Conservation (phyloP, 2,329 filamentous ascomycete species). For the Fusarium dimerum region DNA sequence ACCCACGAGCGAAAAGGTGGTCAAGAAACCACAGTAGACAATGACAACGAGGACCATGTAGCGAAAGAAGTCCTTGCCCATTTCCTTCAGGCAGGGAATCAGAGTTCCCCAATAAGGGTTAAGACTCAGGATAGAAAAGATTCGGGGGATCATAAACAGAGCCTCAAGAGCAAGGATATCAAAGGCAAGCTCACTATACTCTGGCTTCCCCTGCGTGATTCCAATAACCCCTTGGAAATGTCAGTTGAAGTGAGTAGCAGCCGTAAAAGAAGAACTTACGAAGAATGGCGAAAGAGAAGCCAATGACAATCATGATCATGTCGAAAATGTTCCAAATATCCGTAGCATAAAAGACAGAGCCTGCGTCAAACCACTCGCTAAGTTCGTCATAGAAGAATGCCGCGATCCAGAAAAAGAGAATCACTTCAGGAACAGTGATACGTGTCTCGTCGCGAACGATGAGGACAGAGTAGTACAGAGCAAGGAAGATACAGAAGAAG, state of each 20-base stretch:
- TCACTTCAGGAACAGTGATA: slow-evolving; percentile 68
- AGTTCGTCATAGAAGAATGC: slow-evolving; percentile 88
- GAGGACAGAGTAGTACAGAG: slow-evolving; percentile 84
- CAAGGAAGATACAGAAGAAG: slow-evolving; percentile 76
- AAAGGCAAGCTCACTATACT: slow-evolving; percentile 77
- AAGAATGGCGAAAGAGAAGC: slow-evolving; percentile 68
- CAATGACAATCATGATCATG: slow-evolving; percentile 73
- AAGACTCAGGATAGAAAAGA: slow-evolving; percentile 83
- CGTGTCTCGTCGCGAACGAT: slow-evolving; percentile 67
- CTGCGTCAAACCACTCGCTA: slow-evolving; percentile 82
- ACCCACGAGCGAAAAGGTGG: slow-evolving; percentile 80
- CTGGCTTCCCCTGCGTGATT: slow-evolving; percentile 52
- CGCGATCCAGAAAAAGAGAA: slow-evolving; percentile 83
- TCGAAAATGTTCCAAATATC: slow-evolving; percentile 82
- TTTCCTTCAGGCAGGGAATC: slow-evolving; percentile 89
- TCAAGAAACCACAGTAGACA: slow-evolving; percentile 84
- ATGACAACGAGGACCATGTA: slow-evolving; percentile 80
- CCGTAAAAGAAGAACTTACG: slow-evolving; percentile 52
- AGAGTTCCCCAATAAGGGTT: slow-evolving; percentile 89
- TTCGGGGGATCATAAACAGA: slow-evolving; percentile 84
- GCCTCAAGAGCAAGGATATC: slow-evolving; percentile 89
- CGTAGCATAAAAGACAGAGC: slow-evolving; percentile 79
- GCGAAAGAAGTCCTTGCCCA: slow-evolving; percentile 90
- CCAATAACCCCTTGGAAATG: slow-evolving; percentile 33
- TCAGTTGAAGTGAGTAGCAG: slow-evolving; percentile 2